Evolutionary conservation across 306 rosid species (phyloP).

Genomic region (Cicer yamashitae): DNA sequence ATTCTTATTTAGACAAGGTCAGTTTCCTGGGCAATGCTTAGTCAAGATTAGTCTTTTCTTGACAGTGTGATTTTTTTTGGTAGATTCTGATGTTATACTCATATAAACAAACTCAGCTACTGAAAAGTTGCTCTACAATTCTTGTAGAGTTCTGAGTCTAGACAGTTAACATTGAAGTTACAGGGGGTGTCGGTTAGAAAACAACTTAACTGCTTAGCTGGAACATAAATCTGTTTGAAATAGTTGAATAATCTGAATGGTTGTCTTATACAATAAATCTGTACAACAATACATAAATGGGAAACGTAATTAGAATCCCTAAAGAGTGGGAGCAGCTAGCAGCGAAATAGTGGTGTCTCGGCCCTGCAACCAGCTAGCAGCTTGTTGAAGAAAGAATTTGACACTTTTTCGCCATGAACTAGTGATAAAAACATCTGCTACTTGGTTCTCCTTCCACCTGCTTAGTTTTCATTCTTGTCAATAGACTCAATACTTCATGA

Average conservation of each 20-base stretch:
- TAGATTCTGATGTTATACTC: slow-evolving; percentile 17
- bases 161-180: slow-evolving; percentile 5
- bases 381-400: slow-evolving; percentile 15
- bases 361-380: slow-evolving; percentile 20
- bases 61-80: slow-evolving; percentile 24
- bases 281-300: background rate
- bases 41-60: slow-evolving; percentile 21
- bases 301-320: slow-evolving; percentile 14
- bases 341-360: background rate
- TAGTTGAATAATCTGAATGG: slow-evolving; percentile 16
- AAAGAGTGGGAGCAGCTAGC: slow-evolving; percentile 9
- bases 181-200: slow-evolving; percentile 3
- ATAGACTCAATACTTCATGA: background rate
- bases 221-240: slow-evolving; percentile 1
- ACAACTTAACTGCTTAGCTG: slow-evolving; percentile 21
- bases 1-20: slow-evolving; percentile 94
- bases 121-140: background rate
- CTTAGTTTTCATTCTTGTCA: too few relatives aligned
- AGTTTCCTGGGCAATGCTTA: slow-evolving; percentile 23
- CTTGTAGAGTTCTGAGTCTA: slow-evolving; percentile 4
- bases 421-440: slow-evolving; percentile 17
- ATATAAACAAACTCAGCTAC: background rate
- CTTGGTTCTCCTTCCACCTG: background rate
- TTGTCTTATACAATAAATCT: slow-evolving; percentile 21
- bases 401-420: background rate